Conservation (phyloP, 495 filamentous ascomycete genomes). For the Glutinoglossum americanum region DNA sequence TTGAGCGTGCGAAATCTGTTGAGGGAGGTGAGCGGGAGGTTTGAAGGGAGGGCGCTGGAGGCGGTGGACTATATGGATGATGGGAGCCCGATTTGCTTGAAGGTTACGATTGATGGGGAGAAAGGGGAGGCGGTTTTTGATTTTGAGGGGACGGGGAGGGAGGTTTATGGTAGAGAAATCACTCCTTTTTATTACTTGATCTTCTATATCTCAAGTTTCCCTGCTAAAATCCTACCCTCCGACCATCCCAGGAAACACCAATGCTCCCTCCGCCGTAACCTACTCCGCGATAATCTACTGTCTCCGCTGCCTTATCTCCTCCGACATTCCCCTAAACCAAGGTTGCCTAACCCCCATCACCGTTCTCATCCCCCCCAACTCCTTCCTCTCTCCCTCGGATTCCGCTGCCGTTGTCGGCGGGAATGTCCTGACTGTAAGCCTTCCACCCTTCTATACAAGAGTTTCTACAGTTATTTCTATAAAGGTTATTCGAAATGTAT, state of each 20-base stretch:
- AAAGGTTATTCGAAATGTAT: no score
- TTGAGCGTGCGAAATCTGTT: conserved; percentile 63
- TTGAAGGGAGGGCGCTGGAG: conserved; percentile 50
- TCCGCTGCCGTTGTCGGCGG: conserved; percentile 87
- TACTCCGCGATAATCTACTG: conserved; percentile 96
- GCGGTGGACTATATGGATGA: conserved; percentile 89
- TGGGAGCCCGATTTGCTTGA: conserved; percentile 68
- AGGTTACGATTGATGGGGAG: conserved; percentile 59
- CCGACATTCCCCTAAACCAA: conserved; percentile 93
- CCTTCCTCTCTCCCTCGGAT: conserved; percentile 68
- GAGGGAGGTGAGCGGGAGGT: conserved; percentile 54
- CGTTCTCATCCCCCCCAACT: conserved; percentile 62
- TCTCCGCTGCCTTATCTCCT: conserved; percentile 72
- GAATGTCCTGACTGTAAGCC: conserved; percentile 58
- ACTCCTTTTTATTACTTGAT: no score
- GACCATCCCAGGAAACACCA: conserved; percentile 41
- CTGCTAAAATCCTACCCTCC: background rate
- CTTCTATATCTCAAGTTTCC: no score
- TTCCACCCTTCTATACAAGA: background rate
- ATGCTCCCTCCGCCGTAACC: conserved; percentile 84
- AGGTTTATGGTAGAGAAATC: conserved; percentile 19
- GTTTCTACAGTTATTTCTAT: no score
- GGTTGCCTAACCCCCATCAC: conserved; percentile 78
- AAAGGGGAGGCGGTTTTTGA: conserved; percentile 81
- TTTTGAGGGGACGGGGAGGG: conserved; percentile 73